Percentiles rank a stretch among this genome's conserved stretches.
These are phyloP conservation scores for Heliosperma pusillum DNA, from an alignment of 148 eudicot genomes.

Conservation along the genomic window DNA sequence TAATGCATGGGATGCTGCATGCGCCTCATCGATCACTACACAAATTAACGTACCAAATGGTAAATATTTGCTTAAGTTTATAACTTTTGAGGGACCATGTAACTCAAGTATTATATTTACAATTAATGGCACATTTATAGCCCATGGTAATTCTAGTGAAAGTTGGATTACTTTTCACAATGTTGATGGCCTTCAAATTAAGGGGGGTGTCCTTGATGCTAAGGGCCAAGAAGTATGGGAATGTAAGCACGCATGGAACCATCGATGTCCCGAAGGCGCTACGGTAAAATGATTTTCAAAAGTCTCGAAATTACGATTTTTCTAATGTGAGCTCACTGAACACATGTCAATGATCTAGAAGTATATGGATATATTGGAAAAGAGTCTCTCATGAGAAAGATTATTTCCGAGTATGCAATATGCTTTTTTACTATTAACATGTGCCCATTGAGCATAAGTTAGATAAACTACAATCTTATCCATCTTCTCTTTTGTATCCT, in stretches of 20 bases:
- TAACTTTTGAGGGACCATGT: conserved; percentile 37
- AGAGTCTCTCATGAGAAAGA: too few species aligned
- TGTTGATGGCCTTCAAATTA: conserved; percentile 30
- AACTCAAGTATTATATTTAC: conserved; percentile 17
- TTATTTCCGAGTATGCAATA: too few species aligned
- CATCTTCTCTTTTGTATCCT: too few species aligned
- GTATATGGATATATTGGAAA: too few species aligned
- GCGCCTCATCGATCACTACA: background rate
- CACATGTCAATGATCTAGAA: too few species aligned
- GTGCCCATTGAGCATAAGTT: too few species aligned
- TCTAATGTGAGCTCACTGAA: too few species aligned
- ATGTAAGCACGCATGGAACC: background rate
- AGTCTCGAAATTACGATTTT: too few species aligned
- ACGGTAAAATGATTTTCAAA: background rate
- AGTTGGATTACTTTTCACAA: conserved; percentile 35
- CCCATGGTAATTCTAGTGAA: conserved; percentile 12
- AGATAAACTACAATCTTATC: too few species aligned
- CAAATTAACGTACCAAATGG: conserved; percentile 30
- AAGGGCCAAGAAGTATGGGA: conserved; percentile 37
- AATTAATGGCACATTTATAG: conserved; percentile 41
- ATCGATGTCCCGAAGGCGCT: background rate
- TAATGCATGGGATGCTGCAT: conserved; percentile 32
- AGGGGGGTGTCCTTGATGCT: conserved; percentile 42
- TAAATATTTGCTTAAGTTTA: conserved; percentile 13
- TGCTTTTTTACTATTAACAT: background rate